Base-by-base conservation (phyloP, 345 rosid genomes). In the Euphorbia tirucalli region DNA sequence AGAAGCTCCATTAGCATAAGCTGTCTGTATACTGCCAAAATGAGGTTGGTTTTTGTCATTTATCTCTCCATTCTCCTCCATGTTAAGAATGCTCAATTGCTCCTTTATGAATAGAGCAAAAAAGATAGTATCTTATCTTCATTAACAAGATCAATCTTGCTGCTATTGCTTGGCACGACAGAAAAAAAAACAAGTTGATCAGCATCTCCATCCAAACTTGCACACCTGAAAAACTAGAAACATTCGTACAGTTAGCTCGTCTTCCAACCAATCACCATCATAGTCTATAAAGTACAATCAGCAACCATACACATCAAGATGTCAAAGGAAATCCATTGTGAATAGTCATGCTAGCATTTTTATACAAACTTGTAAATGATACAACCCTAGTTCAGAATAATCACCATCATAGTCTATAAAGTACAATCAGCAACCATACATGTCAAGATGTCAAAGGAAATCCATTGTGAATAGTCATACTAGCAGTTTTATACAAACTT, bases 1-100 rank as follows among this genome's bases (percentile, higher is more conserved):
- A 32, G 99, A 90, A 19, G 99, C 99, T 56, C 97, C 97, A 75
- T 95, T 95, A 0, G 97, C 99, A 27, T 95, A 95, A 76, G 99
- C 97, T 69, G 99, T 95, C 80, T 92, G 99, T 66, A 95, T 87
- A 67, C 86, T 83, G 65, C 96, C 97, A 63, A 95, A 79, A 61
- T 86, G 77, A 77, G 93, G 79, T 48, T 74, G 75, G 55, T 74
- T 81, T 69, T 70, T 70, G 28, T 62, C 77, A 21, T 62, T 43
- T 21, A 49, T 44, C 19, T 71, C 65, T 71, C 77, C 68, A 70
- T 49, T 81, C 30, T 75, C 77, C 63, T 69, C 85, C 48, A 25
- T 74, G 63, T 55, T 62, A 22, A 95, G 81, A 77, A 72, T 49
- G 56, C 79, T 81, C 65, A 92, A 82, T 31, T 95, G 97, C 79